These are phyloP conservation scores for Termitomyces sp. DNA, from an alignment of 768 basidiomycete genomes.

Conservation along the genomic window DNA sequence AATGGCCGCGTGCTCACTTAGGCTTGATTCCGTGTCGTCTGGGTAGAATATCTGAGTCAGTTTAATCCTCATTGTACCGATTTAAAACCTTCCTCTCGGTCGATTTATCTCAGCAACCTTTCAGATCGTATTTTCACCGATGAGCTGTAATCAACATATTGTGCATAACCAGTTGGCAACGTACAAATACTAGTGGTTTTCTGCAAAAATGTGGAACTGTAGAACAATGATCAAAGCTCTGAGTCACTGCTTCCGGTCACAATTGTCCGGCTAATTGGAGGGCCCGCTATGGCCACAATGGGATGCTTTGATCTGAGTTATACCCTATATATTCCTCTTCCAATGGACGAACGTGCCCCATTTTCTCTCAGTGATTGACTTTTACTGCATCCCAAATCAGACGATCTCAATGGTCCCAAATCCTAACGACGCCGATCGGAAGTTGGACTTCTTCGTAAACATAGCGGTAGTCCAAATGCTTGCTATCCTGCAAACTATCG, in stretches of 20 bases:
- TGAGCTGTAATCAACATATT: no score
- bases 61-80: not conserved
- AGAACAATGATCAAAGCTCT: not conserved
- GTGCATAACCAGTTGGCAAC: not conserved
- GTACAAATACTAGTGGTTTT: not conserved
- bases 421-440: not conserved
- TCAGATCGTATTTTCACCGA: not conserved
- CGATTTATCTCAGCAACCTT: not conserved
- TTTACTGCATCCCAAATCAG: not conserved
- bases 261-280: not conserved
- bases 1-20: not conserved
- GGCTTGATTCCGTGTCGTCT: no score
- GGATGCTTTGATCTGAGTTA: not conserved
- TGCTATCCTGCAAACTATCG: not conserved
- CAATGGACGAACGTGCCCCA: not conserved
- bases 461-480: not conserved
- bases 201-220: not conserved
- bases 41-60: not conserved
- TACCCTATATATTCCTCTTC: not conserved
- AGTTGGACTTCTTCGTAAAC: not conserved
- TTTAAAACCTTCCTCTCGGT: not conserved
- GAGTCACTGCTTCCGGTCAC: not conserved
- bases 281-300: not conserved
- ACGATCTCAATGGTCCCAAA: not conserved
- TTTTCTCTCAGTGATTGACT: not conserved